Evolutionary conservation across 2,329 filamentous ascomycete species (phyloP).

Genomic region (Kalmusia sp.): DNA sequence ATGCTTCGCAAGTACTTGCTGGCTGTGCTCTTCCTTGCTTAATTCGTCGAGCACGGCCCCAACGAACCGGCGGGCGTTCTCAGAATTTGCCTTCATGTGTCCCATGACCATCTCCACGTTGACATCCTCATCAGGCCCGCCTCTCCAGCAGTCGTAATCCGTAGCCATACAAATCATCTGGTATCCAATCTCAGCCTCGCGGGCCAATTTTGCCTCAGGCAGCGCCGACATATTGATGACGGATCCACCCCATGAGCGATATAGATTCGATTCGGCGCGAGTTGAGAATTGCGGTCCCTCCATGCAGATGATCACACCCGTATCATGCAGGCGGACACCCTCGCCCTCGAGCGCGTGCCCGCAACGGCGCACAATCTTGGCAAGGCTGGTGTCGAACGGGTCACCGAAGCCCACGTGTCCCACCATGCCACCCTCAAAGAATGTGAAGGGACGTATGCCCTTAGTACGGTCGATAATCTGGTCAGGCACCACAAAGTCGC

Average conservation of each 20-base stretch:
- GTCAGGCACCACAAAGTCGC: constrained; percentile 96
- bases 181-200: constrained; percentile 95
- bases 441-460: constrained; percentile 91
- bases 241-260: constrained; percentile 89
- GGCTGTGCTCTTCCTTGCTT: constrained; percentile 75
- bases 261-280: constrained; percentile 92
- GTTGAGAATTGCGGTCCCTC: constrained; percentile 99
- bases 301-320: constrained; percentile 90
- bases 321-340: constrained; percentile 82
- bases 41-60: constrained; percentile 88
- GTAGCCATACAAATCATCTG: constrained; percentile 99
- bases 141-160: constrained; percentile 99
- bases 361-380: constrained; percentile 78
- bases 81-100: constrained; percentile 91
- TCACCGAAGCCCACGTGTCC: constrained; percentile 96
- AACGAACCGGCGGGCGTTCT: constrained; percentile 86
- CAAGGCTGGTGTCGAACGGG: constrained; percentile 84
- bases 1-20: constrained; percentile 82
- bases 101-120: constrained; percentile 97
- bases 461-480: constrained; percentile 98
- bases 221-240: constrained; percentile 99
- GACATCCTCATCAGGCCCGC: constrained; percentile 74
- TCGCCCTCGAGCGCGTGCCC: constrained; percentile 81
- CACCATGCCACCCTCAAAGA: constrained; percentile 91
- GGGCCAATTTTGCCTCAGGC: constrained; percentile 93